Percentiles rank a stretch among this genome's conserved stretches.
Evolutionary conservation across 2,329 filamentous ascomycete species (phyloP).

Genomic region (Colletotrichum godetiae): DNA sequence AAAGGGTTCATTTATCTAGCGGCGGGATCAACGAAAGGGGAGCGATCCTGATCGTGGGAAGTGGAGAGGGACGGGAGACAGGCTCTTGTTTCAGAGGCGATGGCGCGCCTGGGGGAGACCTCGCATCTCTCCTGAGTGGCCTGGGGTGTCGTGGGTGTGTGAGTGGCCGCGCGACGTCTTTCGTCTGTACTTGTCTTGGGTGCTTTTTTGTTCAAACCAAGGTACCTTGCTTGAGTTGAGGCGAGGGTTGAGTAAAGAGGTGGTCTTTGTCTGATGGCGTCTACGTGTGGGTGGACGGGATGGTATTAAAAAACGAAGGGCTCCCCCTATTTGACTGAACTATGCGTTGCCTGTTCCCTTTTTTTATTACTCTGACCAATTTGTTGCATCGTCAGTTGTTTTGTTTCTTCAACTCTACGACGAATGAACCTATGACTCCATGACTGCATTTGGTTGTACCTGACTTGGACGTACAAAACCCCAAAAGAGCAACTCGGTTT

Average conservation of each 20-base stretch:
- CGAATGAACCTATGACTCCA: background rate
- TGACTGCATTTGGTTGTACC: background rate
- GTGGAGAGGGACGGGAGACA: slow-evolving; percentile 33
- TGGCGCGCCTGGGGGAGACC: slow-evolving; percentile 26
- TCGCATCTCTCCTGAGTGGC: slow-evolving; percentile 7
- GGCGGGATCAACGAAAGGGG: slow-evolving; percentile 30
- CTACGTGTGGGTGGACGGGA: background rate
- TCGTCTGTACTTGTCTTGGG: slow-evolving; percentile 25
- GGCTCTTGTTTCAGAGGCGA: slow-evolving; percentile 34
- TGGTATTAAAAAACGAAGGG: slow-evolving; percentile 10
- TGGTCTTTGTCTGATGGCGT: background rate
- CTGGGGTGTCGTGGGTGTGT: too few relatives aligned
- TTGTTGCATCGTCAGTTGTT: background rate
- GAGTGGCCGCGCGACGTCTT: slow-evolving; percentile 24
- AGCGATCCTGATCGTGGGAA: slow-evolving; percentile 22
- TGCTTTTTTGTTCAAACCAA: background rate
- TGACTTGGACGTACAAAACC: too few relatives aligned
- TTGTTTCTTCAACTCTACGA: background rate
- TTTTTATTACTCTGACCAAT: background rate
- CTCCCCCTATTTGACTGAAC: background rate
- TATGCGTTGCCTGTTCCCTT: background rate
- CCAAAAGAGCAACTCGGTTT: background rate
- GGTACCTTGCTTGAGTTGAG: background rate
- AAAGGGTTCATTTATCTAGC: slow-evolving; percentile 8
- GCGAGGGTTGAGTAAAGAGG: background rate